Base-by-base conservation (phyloP, 148 eudicot species). In the Selenicereus undatus region DNA sequence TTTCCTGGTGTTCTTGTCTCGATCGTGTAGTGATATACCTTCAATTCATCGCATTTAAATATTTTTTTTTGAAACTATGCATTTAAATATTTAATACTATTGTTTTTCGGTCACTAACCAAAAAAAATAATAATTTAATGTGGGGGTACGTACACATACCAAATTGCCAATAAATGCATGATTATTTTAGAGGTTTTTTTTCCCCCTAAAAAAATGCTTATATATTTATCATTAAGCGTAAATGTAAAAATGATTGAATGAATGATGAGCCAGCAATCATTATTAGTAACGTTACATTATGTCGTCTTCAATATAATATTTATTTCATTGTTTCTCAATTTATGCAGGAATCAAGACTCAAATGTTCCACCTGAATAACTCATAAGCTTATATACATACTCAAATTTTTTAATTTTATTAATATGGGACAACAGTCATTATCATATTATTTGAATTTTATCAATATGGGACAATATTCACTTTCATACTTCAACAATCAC, bases 301-400 rank as follows among this genome's bases (percentile, higher is more conserved):
- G 43, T 39, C 43, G 43, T 39, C 8, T 39, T 39, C 8, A 4
- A 39, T 4, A 39, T 39, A 4, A 39, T 4, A 39, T 39, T 39
- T 39, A 39, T 39, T 39, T 39, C 43, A 39, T 39, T 39, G 43
- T 39, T 39, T 39, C 5, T 1, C 10, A n/a, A 64, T 1, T 60
- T 24, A 27, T 81, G 79, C 79, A 75, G 79, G 83, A 81, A 75
- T 75, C 66, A 81, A 75, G 82, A 79, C 83, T 81, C 75, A 50
- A 75, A 48, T 81, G n/a, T n/a, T n/a, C n/a, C n/a, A n/a, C n/a
- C n/a, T n/a, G n/a, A n/a, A n/a, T n/a, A n/a, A n/a, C n/a, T n/a
- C n/a, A n/a, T n/a, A n/a, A n/a, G n/a, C n/a, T n/a, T n/a, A n/a
- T n/a, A n/a, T n/a, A n/a, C n/a, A n/a, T n/a, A n/a, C n/a, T n/a